Evolutionary conservation across 768 basidiomycete species (phyloP), one percentile per base, ranked within the genome.

Genomic region (Collybia sordida): DNA sequence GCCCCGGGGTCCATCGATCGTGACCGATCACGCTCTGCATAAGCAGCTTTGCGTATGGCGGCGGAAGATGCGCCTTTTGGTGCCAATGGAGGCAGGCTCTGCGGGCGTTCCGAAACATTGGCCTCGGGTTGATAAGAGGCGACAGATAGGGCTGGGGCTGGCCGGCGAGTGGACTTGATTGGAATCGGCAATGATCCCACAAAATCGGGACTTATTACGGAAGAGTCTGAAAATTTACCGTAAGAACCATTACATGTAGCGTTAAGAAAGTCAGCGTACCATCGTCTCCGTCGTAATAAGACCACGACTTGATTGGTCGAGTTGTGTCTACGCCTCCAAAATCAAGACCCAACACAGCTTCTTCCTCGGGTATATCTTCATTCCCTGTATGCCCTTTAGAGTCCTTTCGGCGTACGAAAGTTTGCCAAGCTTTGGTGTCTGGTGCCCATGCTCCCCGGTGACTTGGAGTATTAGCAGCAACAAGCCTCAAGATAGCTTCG

Each of bases 381-480:
- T 31, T 48, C 21, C 50, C 59, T 11, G 54, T 35, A 40, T 50
- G 49, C 15, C 46, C 64, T 49, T 54, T 64, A n/a, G 51, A 58
- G 51, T 57, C 58, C 50, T 66, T 63, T 25, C 67, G 62, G 47
- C 68, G 68, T n/a, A 80, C 75, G 57, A 89, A 84, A 17, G 77
- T 62, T 50, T 78, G 75, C 86, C 86, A 88, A 11, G 83, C 81
- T 52, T 72, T 78, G 58, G 83, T 78, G 58, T 79, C 76, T 52
- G 77, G 75, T 58, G 72, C 80, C 87, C 86, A 88, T 11, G 80
- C 80, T n/a, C 75, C 80, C 46, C 85, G 75, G 62, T 90, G 88
- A 54, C 85, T 88, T 1, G 86, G 84, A 24, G 72, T 80, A 65
- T 80, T 72, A 22, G 85, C 86, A 7, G 85, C 85, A n/a, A 89